Evolutionary conservation across 2,329 filamentous ascomycete genomes (phyloP).

Genomic region (Trichophyton equinum): DNA sequence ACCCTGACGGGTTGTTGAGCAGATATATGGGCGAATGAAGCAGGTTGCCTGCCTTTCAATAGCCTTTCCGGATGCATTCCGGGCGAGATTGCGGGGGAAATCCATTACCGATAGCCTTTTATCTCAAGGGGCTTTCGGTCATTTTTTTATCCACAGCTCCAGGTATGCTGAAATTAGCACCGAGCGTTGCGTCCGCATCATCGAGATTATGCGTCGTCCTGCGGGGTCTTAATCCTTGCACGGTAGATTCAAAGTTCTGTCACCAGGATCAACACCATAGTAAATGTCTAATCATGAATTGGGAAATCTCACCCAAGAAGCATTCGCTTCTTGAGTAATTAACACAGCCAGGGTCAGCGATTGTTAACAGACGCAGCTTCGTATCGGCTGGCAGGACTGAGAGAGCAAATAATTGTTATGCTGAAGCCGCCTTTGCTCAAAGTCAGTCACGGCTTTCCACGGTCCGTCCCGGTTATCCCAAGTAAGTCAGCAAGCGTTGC

Average conservation of each 20-base stretch:
- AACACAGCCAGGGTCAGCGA: neutral
- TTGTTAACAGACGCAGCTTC: neutral
- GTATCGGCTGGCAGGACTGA: neutral
- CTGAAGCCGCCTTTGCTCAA: neutral
- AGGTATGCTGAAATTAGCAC: neutral
- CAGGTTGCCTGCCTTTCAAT: neutral
- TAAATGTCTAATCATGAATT: neutral
- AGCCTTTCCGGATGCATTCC: conserved; percentile 1
- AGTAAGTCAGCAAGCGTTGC: neutral
- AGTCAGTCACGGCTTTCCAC: neutral
- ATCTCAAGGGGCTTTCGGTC: neutral
- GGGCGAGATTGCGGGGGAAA: neutral
- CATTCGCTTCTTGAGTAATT: neutral
- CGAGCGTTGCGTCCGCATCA: neutral
- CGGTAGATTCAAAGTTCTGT: neutral
- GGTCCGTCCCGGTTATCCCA: neutral
- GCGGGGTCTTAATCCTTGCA: neutral
- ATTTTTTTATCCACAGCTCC: neutral
- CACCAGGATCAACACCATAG: neutral
- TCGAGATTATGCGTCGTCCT: neutral
- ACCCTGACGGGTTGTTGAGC: neutral
- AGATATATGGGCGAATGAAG: neutral
- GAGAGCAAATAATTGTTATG: no score
- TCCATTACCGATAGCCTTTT: conserved; percentile 1
- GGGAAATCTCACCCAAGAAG: neutral